phyloP scores from a whole-genome alignment of 306 rosid genomes.

The Cicer yamashitae region DNA sequence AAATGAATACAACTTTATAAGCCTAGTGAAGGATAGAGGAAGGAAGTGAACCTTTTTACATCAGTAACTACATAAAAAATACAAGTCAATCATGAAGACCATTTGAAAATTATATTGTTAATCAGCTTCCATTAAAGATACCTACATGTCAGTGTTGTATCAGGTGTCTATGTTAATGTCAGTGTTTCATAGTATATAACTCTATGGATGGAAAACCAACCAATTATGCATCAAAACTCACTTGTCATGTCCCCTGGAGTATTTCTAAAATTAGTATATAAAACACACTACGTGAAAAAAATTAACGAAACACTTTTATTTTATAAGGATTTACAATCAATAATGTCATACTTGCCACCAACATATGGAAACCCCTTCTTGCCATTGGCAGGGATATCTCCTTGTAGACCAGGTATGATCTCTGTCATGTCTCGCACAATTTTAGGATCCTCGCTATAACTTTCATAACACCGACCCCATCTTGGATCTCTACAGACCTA shows the following conservation, averaged over 20 bases:
- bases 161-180: no score
- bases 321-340: conserved; percentile 1
- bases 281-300: no score
- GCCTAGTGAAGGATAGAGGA: conserved; percentile 10
- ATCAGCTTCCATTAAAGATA: no score
- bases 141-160: no score
- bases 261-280: no score
- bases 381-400: conserved; percentile 66
- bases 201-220: no score
- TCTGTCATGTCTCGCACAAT: conserved; percentile 84
- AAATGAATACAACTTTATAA: conserved; percentile 22
- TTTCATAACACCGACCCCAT: conserved; percentile 99
- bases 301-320: not conserved
- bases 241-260: no score
- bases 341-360: conserved; percentile 77
- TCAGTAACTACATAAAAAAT: conserved; percentile 1
- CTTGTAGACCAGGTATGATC: conserved; percentile 89
- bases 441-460: conserved; percentile 91
- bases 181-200: no score
- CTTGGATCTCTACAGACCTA: conserved; percentile 99
- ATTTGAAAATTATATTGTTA: no score
- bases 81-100: not conserved
- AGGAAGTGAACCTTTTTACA: conserved; percentile 8
- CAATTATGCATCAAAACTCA: no score
- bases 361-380: conserved; percentile 81